These are phyloP conservation scores for Euptelea pleiosperma DNA, from an alignment of 164 flowering plant species.

Conservation along the genomic window DNA sequence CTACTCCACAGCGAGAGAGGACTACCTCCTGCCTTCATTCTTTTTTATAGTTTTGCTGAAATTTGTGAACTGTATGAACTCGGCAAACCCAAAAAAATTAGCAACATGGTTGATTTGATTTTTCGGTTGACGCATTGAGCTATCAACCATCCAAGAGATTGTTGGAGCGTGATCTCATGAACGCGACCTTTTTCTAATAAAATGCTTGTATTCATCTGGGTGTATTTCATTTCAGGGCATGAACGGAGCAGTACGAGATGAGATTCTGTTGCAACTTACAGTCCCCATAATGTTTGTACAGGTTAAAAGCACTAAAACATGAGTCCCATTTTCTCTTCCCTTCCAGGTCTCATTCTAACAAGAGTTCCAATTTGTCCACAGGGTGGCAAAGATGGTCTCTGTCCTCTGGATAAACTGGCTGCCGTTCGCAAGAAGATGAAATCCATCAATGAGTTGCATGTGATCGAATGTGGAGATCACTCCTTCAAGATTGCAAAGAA, in stretches of 20 bases:
- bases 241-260: slow-evolving; percentile 65
- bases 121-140: no score
- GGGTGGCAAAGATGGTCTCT: slow-evolving; percentile 89
- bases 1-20: no score
- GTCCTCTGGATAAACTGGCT: slow-evolving; percentile 67
- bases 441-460: slow-evolving; percentile 46
- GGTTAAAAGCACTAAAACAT: slow-evolving; percentile 33
- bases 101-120: no score
- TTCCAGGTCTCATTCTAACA: not conserved
- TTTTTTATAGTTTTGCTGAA: no score
- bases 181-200: no score
- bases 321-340: not conserved
- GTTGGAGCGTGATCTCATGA: no score
- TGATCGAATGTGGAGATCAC: slow-evolving; percentile 85
- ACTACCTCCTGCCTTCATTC: no score
- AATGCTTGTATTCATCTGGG: no score
- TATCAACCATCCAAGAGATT: no score
- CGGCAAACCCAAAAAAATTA: no score
- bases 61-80: no score
- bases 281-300: slow-evolving; percentile 80
- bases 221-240: slow-evolving; percentile 53
- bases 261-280: slow-evolving; percentile 51
- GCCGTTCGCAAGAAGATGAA: slow-evolving; percentile 64
- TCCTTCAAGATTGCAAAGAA: slow-evolving; percentile 83
- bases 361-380: slow-evolving; percentile 13